Conservation (phyloP, 1,284 basidiomycete species). For the Cryptococcus sp. region DNA sequence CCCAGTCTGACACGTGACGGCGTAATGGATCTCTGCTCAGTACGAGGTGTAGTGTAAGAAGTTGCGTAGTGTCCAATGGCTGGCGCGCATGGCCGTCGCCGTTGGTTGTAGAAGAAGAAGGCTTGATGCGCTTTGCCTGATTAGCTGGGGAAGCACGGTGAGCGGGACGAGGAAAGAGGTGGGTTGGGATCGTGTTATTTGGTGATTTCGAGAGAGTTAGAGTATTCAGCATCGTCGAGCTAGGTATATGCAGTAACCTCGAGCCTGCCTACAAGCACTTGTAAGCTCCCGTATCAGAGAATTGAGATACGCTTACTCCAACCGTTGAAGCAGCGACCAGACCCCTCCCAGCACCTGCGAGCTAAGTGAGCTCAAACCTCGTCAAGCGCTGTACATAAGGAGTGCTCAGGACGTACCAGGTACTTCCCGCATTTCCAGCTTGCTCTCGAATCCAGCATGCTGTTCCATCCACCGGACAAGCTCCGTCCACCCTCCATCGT, state of each 20-base stretch:
- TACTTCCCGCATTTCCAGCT: constrained; percentile 13
- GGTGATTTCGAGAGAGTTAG: constrained; percentile 58
- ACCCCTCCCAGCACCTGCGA: constrained; percentile 67
- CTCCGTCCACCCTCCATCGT: constrained; percentile 3
- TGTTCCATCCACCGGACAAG: constrained; percentile 12
- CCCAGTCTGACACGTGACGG: constrained; percentile 62
- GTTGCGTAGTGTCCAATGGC: constrained; percentile 38
- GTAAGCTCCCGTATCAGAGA: background rate
- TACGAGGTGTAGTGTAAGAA: constrained; percentile 65
- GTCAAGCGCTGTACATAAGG: background rate
- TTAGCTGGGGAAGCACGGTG: constrained; percentile 1
- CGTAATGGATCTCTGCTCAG: constrained; percentile 48
- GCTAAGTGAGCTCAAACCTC: no score
- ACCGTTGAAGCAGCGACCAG: constrained; percentile 62
- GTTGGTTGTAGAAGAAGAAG: background rate
- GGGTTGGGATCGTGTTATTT: constrained; percentile 23
- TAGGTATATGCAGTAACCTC: constrained; percentile 67
- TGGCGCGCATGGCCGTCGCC: no score
- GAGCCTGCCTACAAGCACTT: constrained; percentile 56
- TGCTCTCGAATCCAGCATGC: constrained; percentile 12
- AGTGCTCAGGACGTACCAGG: constrained; percentile 13
- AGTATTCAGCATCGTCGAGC: constrained; percentile 67
- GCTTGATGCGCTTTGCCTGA: constrained; percentile 8
- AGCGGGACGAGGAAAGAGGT: constrained; percentile 35
- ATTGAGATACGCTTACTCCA: constrained; percentile 49